These are phyloP conservation scores for Saprolegnia diclina DNA, from an alignment of 352 stramenopile species.

Conservation along the genomic window DNA sequence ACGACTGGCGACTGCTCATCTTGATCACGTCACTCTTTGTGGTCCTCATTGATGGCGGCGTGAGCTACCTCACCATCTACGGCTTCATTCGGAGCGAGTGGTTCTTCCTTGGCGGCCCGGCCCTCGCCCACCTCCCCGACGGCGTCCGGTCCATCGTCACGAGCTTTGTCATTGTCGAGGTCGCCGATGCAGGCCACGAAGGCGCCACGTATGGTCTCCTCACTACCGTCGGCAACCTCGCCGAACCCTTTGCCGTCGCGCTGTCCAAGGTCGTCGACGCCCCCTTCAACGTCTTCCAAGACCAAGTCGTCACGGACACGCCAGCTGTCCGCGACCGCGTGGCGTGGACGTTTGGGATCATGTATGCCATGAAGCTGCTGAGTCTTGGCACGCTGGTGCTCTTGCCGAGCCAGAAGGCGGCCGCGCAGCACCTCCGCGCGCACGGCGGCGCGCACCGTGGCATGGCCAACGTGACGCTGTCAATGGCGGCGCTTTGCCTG, in stretches of 20 bases:
- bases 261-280: conserved; percentile 61
- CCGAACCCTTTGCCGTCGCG: conserved; percentile 35
- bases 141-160: conserved; percentile 27
- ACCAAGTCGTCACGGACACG: conserved; percentile 31
- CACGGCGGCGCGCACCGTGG: conserved; percentile 33
- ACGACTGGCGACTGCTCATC: conserved; percentile 46
- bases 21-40: conserved; percentile 34
- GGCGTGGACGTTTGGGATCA: conserved; percentile 33
- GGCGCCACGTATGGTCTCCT: conserved; percentile 36
- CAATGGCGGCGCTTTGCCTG: conserved; percentile 21
- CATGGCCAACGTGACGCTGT: conserved; percentile 29
- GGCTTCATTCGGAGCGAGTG: conserved; percentile 45
- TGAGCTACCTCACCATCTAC: conserved; percentile 47
- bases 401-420: conserved; percentile 35
- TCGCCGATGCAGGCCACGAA: conserved; percentile 36
- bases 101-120: conserved; percentile 44
- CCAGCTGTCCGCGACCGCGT: conserved; percentile 31
- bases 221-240: conserved; percentile 32
- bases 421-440: conserved; percentile 30
- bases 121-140: conserved; percentile 41
- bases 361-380: conserved; percentile 43
- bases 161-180: conserved; percentile 37
- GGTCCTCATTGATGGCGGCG: conserved; percentile 36
- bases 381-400: conserved; percentile 40
- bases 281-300: conserved; percentile 47